A percentile compares a stretch with the other conserved stretches of the same genome.
These are phyloP conservation scores for Populus hybrid DNA, from an alignment of 441 rosid genomes.

Conservation along the genomic window DNA sequence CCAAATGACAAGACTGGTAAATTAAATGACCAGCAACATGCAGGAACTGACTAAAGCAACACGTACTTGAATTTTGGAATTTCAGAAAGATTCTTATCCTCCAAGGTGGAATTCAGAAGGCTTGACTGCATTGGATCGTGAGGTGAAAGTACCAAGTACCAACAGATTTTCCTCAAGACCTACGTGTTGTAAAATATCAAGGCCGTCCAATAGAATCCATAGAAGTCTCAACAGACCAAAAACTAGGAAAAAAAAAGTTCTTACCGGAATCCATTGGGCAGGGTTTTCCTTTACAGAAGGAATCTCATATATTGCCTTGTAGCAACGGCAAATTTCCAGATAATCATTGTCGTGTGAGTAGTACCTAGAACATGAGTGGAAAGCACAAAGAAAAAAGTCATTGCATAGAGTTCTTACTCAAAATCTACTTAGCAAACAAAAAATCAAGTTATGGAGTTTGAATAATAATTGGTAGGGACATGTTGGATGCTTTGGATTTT, in stretches of 20 bases:
- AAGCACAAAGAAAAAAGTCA: background rate
- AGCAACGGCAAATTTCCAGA: constrained; percentile 93
- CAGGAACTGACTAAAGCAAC: constrained; percentile 6
- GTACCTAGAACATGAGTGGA: constrained; percentile 49
- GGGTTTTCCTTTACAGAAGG: constrained; percentile 76
- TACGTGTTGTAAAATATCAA: constrained; percentile 23
- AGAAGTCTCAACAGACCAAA: background rate
- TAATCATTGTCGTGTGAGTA: constrained; percentile 83
- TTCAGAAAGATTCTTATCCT: constrained; percentile 82
- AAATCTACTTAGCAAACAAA: background rate
- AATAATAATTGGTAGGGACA: background rate
- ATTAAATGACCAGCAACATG: background rate
- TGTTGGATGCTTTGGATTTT: background rate
- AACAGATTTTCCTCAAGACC: constrained; percentile 92
- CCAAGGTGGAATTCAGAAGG: constrained; percentile 78
- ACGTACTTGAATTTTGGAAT: constrained; percentile 79
- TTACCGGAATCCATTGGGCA: constrained; percentile 78
- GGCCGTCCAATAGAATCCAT: constrained; percentile 9
- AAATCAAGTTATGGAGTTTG: too few species aligned
- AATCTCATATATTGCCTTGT: constrained; percentile 90
- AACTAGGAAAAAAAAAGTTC: constrained; percentile 10
- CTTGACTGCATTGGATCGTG: constrained; percentile 98
- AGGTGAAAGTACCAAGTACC: constrained; percentile 86
- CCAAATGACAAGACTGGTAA: background rate
- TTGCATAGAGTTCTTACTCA: constrained; percentile 6